Conservation (phyloP, 306 rosid genomes). For the Malus sieversii region DNA sequence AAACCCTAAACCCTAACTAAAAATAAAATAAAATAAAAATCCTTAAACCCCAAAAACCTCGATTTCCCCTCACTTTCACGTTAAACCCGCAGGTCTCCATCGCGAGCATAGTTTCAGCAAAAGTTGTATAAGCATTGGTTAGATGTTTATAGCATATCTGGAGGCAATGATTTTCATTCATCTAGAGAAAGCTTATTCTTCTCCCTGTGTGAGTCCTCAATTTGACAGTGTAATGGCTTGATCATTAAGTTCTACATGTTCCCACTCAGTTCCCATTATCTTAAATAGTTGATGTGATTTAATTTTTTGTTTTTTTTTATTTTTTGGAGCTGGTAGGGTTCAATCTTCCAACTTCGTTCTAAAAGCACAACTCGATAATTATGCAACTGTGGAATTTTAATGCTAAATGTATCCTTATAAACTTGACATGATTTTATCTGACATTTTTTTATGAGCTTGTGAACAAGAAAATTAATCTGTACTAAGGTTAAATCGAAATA, state of each 20-base stretch:
- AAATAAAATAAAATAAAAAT: too few relatives aligned
- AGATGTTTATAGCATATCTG: conserved; percentile 64
- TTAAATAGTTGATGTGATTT: neutral
- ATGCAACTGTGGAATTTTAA: neutral
- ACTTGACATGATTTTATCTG: neutral
- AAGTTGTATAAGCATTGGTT: conserved; percentile 70
- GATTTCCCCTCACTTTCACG: too few relatives aligned
- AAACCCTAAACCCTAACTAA: too few relatives aligned
- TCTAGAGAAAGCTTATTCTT: conserved; percentile 57
- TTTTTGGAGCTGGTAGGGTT: neutral
- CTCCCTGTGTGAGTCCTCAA: conserved; percentile 61
- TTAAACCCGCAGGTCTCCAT: too few relatives aligned
- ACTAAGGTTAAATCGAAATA: neutral
- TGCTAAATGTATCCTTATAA: neutral
- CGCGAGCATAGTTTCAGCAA: neutral
- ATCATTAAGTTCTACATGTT: neutral
- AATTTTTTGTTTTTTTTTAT: too few relatives aligned
- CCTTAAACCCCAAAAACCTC: too few relatives aligned
- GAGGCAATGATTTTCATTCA: conserved; percentile 51
- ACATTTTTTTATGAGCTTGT: neutral
- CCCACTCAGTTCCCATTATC: neutral
- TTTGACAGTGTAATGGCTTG: neutral
- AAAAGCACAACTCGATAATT: neutral
- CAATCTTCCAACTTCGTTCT: neutral
- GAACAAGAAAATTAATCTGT: neutral